Evolutionary conservation across 2,329 filamentous ascomycete species (phyloP), one percentile per base, ranked within the genome.

Genomic region (Escovopsis sp.): DNA sequence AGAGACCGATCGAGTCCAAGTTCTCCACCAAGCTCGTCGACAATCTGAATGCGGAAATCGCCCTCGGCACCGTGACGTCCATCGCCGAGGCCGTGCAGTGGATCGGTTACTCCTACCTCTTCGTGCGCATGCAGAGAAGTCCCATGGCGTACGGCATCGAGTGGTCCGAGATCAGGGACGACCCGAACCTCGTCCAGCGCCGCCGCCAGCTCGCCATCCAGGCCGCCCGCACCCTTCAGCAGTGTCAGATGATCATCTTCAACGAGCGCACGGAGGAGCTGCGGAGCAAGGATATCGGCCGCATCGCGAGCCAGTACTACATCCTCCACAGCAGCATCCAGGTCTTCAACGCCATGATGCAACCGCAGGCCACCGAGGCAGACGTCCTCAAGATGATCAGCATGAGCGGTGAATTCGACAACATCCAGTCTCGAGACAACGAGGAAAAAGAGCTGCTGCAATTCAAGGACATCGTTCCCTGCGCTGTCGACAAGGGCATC

Each of bases 211-310:
- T 98, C 40, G 82, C 91, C 41, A 87, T 94, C 36, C 81, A 94
- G 52, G 91, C 91, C 20, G 91, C 91, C 1, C 73, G 80, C 35
- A 84, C 85, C 5, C 66, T 98, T 35, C 88, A 95, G 55, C 74
- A 88, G 55, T 94, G 85, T 51, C 91, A 98, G 62, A 98, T 98
- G 93, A 91, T 98, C 53, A 91, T 98, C 43, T 98, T 89, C 67
- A 95, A 98, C 50, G 91, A 96, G 55, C 76, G 71, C 14, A 98
- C 89, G 0, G 89, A 95, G 51, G 89, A 95, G 53, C 74, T 98
- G 8, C 79, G 86, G 45, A 84, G 87, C 45, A 98, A 98, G 59
- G 89, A 98, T 53, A 82, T 96, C 39, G 91, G 91, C 3, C 80
- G 91, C 13, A 98, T 98, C 57, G 91, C 91, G 13, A 96, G 89